Conservation (phyloP, 176 grass and related monocot species). For the Poa pratensis region DNA sequence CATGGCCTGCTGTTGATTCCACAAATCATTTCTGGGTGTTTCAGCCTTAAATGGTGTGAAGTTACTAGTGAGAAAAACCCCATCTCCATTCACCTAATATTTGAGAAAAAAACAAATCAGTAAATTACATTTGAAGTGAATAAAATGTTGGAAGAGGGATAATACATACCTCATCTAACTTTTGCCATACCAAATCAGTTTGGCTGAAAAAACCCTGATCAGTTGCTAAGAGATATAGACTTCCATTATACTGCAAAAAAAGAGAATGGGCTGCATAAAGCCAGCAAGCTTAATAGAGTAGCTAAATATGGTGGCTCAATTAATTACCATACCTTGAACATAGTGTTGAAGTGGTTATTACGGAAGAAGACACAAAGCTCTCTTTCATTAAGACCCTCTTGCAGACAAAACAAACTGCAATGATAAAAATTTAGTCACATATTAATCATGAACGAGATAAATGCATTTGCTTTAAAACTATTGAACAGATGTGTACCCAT, state of each 20-base stretch:
- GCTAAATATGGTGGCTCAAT: background rate
- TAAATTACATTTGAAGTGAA: slow-evolving; percentile 6
- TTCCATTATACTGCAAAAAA: slow-evolving; percentile 79
- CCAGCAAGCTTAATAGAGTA: slow-evolving; percentile 1
- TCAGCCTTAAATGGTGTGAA: slow-evolving; percentile 88
- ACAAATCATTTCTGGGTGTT: slow-evolving; percentile 75
- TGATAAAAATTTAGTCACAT: slow-evolving; percentile 32
- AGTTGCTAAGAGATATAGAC: slow-evolving; percentile 90
- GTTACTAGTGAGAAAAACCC: slow-evolving; percentile 89
- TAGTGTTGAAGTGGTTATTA: slow-evolving; percentile 99
- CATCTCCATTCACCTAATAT: slow-evolving; percentile 92
- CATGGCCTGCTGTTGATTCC: slow-evolving; percentile 93
- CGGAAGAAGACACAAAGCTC: slow-evolving; percentile 97
- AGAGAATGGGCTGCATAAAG: background rate
- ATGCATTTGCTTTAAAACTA: background rate
- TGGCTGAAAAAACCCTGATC: slow-evolving; percentile 97
- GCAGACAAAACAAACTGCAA: slow-evolving; percentile 90
- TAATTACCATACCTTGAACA: slow-evolving; percentile 86
- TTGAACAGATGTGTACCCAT: slow-evolving; percentile 61
- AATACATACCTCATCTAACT: slow-evolving; percentile 86
- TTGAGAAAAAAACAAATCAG: slow-evolving; percentile 45
- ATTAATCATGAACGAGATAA: slow-evolving; percentile 30
- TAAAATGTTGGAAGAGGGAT: background rate
- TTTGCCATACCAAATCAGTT: slow-evolving; percentile 98
- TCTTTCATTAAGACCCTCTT: slow-evolving; percentile 94